Conservation (phyloP, 2,329 filamentous ascomycete species). For the Peltaster fructicola region DNA sequence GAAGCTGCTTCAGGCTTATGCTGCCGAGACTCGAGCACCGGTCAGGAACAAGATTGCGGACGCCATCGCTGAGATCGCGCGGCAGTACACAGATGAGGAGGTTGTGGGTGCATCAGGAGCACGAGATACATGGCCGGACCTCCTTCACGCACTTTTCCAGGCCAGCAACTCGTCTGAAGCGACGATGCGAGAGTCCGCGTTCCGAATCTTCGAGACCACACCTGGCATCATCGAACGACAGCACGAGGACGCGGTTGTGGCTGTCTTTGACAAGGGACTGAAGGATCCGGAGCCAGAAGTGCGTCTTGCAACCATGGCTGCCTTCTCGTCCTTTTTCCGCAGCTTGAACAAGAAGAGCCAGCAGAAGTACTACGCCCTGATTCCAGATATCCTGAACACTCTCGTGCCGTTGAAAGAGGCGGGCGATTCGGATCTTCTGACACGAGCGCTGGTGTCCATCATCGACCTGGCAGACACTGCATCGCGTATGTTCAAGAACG, state of each 20-base stretch:
- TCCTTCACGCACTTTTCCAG: conserved; percentile 71
- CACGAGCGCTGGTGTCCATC: conserved; percentile 72
- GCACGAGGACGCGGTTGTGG: conserved; percentile 76
- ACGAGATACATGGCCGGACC: conserved; percentile 63
- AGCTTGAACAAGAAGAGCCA: conserved; percentile 78
- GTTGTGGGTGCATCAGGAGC: conserved; percentile 14
- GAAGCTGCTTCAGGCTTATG: conserved; percentile 64
- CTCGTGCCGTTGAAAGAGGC: conserved; percentile 85
- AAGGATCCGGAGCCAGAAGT: conserved; percentile 77
- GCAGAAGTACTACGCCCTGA: conserved; percentile 67
- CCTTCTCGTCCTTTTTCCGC: conserved; percentile 90
- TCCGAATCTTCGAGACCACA: conserved; percentile 86
- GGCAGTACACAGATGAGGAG: conserved; percentile 74
- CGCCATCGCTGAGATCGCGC: conserved; percentile 86
- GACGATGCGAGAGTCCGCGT: conserved; percentile 78
- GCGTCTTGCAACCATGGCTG: conserved; percentile 84
- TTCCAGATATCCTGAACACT: conserved; percentile 86
- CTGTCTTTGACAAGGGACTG: conserved; percentile 81
- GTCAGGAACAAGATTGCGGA: conserved; percentile 94
- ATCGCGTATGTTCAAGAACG: conserved; percentile 88
- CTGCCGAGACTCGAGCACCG: conserved; percentile 50
- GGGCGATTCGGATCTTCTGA: conserved; percentile 77
- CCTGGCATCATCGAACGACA: conserved; percentile 92
- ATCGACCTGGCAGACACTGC: conserved; percentile 91
- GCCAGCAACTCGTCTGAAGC: conserved; percentile 73